Percentiles rank a stretch among this genome's conserved stretches.
These are phyloP conservation scores for Haplographium delicatum DNA, from an alignment of 495 filamentous ascomycete species.

Conservation along the genomic window DNA sequence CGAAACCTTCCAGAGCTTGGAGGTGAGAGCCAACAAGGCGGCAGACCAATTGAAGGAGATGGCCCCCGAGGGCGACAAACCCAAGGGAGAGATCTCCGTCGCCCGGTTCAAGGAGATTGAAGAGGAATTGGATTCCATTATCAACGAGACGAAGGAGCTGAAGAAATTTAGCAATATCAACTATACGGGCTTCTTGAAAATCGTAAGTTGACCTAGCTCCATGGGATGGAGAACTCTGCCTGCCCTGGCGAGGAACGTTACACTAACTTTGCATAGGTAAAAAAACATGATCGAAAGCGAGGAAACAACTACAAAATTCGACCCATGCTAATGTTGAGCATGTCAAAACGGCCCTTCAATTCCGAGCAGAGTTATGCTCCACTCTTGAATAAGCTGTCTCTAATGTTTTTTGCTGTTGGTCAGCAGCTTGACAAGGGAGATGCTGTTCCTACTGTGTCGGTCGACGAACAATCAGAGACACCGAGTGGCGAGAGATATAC, in stretches of 20 bases:
- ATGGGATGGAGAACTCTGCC: too few species aligned
- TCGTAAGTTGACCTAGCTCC: too few species aligned
- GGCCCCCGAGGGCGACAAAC: constrained; percentile 26
- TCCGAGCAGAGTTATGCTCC: constrained; percentile 86
- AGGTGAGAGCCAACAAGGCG: constrained; percentile 56
- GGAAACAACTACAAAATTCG: constrained; percentile 76
- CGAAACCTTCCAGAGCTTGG: constrained; percentile 64
- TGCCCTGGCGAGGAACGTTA: too few species aligned
- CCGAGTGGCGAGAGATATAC: constrained; percentile 64
- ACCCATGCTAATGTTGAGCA: constrained; percentile 81
- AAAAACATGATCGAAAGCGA: constrained; percentile 94
- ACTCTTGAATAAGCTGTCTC: constrained; percentile 79
- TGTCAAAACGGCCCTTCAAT: constrained; percentile 87
- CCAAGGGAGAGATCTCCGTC: constrained; percentile 38
- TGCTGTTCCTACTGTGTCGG: constrained; percentile 22
- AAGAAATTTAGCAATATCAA: constrained; percentile 95
- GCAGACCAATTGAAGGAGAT: constrained; percentile 59
- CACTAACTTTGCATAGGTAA: too few species aligned
- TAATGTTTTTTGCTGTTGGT: constrained; percentile 92
- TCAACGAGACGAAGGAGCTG: constrained; percentile 84
- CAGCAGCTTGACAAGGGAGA: constrained; percentile 61
- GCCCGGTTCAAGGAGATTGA: constrained; percentile 64
- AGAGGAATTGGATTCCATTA: constrained; percentile 77
- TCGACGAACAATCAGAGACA: constrained; percentile 34
- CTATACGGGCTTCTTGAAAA: constrained; percentile 96